Percentiles rank a stretch among this genome's conserved stretches.
These are phyloP conservation scores for Euphrasia confusa DNA, from an alignment of 257 asterid species.

Conservation along the genomic window DNA sequence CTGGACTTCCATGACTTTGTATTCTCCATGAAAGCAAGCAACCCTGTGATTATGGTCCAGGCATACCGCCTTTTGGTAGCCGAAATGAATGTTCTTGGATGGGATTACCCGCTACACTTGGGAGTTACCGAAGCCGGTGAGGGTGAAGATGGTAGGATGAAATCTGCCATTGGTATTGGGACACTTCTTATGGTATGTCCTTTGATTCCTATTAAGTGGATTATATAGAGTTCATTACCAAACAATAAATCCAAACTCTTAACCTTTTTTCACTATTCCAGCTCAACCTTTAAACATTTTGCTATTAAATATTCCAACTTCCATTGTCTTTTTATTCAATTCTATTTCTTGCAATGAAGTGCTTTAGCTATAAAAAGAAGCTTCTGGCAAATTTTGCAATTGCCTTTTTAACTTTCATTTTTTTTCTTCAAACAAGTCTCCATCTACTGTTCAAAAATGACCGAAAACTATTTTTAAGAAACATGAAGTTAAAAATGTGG, in stretches of 20 bases:
- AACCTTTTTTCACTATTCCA: too few species aligned
- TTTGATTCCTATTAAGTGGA: not conserved
- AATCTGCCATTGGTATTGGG: conserved; percentile 98
- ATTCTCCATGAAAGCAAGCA: conserved; percentile 99
- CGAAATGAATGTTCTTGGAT: conserved; percentile 94
- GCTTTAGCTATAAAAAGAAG: too few species aligned
- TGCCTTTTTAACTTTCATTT: too few species aligned
- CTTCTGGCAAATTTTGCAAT: too few species aligned
- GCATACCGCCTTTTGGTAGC: conserved; percentile 97
- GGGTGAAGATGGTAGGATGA: conserved; percentile 99
- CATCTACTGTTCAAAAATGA: too few species aligned
- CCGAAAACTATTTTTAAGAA: too few species aligned
- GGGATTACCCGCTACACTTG: conserved; percentile 98
- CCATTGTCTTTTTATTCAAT: too few species aligned
- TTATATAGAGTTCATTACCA: not conserved
- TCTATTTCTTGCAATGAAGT: too few species aligned
- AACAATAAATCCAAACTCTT: too few species aligned
- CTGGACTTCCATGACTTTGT: conserved; percentile 93
- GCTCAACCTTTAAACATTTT: not conserved
- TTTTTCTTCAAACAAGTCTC: too few species aligned
- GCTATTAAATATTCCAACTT: too few species aligned
- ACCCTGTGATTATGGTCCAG: conserved; percentile 96
- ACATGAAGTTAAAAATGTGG: too few species aligned
- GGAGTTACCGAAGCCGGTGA: conserved; percentile 99
- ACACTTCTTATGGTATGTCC: conserved; percentile 83